Base-by-base conservation (phyloP, 129 eudicot genomes). In the Escallonia rubra region DNA sequence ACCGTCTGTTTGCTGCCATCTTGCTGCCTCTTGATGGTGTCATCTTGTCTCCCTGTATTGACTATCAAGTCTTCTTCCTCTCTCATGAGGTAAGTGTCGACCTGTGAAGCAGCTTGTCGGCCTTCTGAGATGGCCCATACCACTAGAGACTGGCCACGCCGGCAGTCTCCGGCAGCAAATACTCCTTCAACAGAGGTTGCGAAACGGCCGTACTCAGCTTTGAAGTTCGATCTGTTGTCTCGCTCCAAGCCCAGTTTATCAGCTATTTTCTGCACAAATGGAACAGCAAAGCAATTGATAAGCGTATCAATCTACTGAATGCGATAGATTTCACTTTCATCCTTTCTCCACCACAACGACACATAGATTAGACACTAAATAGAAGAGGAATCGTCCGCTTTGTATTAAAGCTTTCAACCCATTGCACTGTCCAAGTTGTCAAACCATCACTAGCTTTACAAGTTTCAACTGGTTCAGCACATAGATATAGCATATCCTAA, bases 121-220 rank as follows among this genome's bases (percentile, higher is more conserved):
- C 99, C 99, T 74, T 94, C 99, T 7, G 89, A 80, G 66, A 94
- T 90, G 34, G 99, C 99, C 99, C 99, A 94, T 53, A 94, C 99
- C 66, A 94, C 99, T 80, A 94, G 67, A 4, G 99, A 94, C 74
- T 94, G 99, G 10, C 99, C 99, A 12, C 99, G 86, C 7, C 99
- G 77, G 53, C 99, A 94, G 64, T 94, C 99, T 7, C 99, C 99
- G 3, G 99, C 97, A 1, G 97, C 99, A 85, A 94, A 94, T 2
- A 94, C 88, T 0, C 99, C 97, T 11, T 94, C 96, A 2, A 87
- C 83, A 7, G 66, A 89, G 13, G 97, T 94, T 2, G 94, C 65
- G 70, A 84, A 94, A 11, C 85, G 82, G 9, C 99, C 99, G 40
- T 94, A 89, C 45, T 94, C 99, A 3, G 97, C 99, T 77, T 94